Percentiles rank a stretch among this genome's conserved stretches.
Conservation (phyloP, 176 grass and related monocot species). For the Oryza glaberrima region DNA sequence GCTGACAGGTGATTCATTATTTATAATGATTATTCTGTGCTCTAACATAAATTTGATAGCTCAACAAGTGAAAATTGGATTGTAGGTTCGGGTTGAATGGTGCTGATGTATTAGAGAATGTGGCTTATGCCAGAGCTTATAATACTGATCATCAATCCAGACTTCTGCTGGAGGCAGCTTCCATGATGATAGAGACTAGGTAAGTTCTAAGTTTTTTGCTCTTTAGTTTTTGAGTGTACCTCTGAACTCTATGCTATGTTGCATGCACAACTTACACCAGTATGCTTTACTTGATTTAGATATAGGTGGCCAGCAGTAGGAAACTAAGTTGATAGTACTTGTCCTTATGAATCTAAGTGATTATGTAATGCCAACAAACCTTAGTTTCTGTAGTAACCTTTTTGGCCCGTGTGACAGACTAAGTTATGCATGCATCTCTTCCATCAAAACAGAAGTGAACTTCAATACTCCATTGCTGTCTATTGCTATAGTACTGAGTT, state of each 20-base stretch:
- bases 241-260: background rate
- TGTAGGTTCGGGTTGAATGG: constrained; percentile 89
- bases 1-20: constrained; percentile 70
- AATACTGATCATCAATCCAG: constrained; percentile 95
- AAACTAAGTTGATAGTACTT: background rate
- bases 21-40: constrained; percentile 17
- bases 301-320: background rate
- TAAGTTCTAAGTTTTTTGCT: constrained; percentile 38
- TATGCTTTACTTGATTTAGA: constrained; percentile 3
- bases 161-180: constrained; percentile 89
- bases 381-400: background rate
- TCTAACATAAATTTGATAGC: constrained; percentile 15
- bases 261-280: background rate
- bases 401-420: background rate
- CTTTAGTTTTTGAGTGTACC: constrained; percentile 2
- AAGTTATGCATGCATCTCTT: background rate
- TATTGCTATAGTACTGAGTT: background rate
- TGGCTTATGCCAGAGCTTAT: constrained; percentile 96
- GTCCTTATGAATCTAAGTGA: background rate
- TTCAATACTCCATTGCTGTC: background rate
- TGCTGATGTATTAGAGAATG: constrained; percentile 93
- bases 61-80: constrained; percentile 31
- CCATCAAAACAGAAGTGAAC: background rate
- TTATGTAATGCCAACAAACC: background rate
- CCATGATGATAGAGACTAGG: constrained; percentile 99